Base-by-base conservation (phyloP, 371 early-diverging fungal species). In the Lichtheimia corymbifera region DNA sequence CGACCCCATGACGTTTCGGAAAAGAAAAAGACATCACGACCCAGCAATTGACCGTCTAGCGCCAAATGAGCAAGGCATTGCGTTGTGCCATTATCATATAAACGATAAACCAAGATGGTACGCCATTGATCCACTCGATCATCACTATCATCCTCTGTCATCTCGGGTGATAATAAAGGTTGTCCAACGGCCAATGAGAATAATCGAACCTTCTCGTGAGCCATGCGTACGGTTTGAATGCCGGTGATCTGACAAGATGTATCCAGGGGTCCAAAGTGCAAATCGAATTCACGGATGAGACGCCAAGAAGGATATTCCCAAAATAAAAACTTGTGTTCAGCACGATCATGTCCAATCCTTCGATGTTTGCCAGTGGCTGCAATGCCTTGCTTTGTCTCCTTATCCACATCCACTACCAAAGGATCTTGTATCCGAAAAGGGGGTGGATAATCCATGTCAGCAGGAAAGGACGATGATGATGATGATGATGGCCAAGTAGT, bases 341-440 rank as follows among this genome's bases (percentile, higher is more conserved):
- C 68, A 12, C 59, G 63, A 42, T 60, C 56, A 3, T 28, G 25
- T 22, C 35, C 25, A 17, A 54, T 60, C 41, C 58, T 56, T 9
- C 72, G 56, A 47, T 71, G 70, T 22, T 74, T 70, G n/a, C 72
- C 72, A 0, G 74, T 68, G 14, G 72, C 77, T 2, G 72, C 65
- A 6, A 73, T 42, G 6, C 77, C 77, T 7, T 58, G 61, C 41
- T 65, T 58, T 3, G 66, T 77, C 12, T 62, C 58, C 9, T 60
- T 66, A 12, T 77, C 68, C 2, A 77, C 72, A 62, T 77, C 78
- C 0, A 63, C 66, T 11, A 74, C 67, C 15, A 77, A 44, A 13
- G 78, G 78, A 42, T 74, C 72, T 20, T 72, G 71, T 44, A 77
- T 70, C 43, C 65, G 66, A 40, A 68, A 68, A 3, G 71, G 68